phyloP scores from a whole-genome alignment of 2,329 filamentous ascomycete species.

The Eutypella sp. region DNA sequence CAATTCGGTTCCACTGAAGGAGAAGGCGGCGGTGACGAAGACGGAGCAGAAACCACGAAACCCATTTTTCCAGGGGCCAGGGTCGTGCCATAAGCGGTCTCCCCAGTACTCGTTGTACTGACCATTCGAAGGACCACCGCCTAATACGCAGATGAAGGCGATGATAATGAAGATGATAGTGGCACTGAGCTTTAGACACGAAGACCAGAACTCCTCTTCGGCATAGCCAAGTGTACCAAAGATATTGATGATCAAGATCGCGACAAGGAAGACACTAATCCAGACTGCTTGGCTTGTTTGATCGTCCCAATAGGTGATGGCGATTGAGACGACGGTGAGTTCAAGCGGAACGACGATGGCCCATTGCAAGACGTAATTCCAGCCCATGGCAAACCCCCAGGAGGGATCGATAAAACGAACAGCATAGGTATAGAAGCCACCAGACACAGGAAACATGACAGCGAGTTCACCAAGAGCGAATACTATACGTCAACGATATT shows the following conservation, averaged over 20 bases:
- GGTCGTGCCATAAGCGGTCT: constrained; percentile 44
- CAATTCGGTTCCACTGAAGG: constrained; percentile 68
- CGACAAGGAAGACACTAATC: constrained; percentile 50
- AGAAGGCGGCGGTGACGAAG: constrained; percentile 69
- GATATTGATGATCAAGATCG: constrained; percentile 49
- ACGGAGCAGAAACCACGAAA: constrained; percentile 70
- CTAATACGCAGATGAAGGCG: constrained; percentile 52
- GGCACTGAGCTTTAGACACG: constrained; percentile 51
- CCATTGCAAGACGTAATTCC: constrained; percentile 46
- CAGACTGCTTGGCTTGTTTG: constrained; percentile 44
- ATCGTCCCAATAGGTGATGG: constrained; percentile 44
- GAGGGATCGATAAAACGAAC: constrained; percentile 47
- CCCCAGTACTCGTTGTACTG: constrained; percentile 43
- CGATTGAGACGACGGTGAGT: constrained; percentile 43
- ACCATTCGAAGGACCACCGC: constrained; percentile 51
- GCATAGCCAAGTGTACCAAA: constrained; percentile 53
- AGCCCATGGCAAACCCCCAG: constrained; percentile 38
- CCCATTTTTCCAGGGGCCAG: constrained; percentile 61
- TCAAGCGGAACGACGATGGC: constrained; percentile 43
- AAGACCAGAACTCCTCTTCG: constrained; percentile 57
- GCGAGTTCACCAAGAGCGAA: constrained; percentile 53
- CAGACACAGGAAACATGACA: constrained; percentile 45
- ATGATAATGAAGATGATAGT: constrained; percentile 61
- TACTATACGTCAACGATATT: constrained; percentile 28
- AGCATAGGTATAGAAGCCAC: constrained; percentile 47